phyloP scores from a whole-genome alignment of 2,329 filamentous ascomycete genomes.

The Pyrenophora tritici-repentis region DNA sequence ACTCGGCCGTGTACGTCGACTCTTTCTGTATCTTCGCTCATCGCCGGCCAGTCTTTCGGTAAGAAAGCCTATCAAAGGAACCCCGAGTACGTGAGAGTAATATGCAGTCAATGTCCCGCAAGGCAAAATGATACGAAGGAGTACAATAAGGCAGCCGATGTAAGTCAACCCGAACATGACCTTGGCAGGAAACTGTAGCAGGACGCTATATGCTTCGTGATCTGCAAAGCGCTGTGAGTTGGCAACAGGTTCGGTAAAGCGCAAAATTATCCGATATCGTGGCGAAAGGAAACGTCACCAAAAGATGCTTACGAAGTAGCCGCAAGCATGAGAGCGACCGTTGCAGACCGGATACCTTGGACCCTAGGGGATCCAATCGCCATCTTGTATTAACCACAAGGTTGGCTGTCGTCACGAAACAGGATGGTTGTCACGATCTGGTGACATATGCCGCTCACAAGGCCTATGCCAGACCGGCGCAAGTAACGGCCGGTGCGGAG shows the following conservation, averaged over 20 bases:
- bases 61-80: background rate
- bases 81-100: background rate
- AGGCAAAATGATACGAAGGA: background rate
- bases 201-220: constrained; percentile 4
- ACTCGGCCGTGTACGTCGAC: constrained; percentile 45
- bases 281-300: constrained; percentile 22
- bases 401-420: background rate
- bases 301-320: constrained; percentile 13
- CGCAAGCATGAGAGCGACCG: constrained; percentile 1
- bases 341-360: constrained; percentile 1
- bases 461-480: background rate
- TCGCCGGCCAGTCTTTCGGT: constrained; percentile 2
- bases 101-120: background rate
- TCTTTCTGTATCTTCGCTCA: constrained; percentile 27
- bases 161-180: constrained; percentile 1
- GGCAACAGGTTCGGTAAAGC: constrained; percentile 15
- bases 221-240: constrained; percentile 13
- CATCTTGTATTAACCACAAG: background rate
- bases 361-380: background rate
- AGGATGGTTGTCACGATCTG: background rate
- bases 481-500: background rate
- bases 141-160: background rate
- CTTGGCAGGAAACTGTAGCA: background rate
- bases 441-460: background rate
- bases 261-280: constrained; percentile 20